Percentiles rank a stretch among this genome's conserved stretches.
Conservation (phyloP, 148 eudicot genomes). For the Oxyria digyna region DNA sequence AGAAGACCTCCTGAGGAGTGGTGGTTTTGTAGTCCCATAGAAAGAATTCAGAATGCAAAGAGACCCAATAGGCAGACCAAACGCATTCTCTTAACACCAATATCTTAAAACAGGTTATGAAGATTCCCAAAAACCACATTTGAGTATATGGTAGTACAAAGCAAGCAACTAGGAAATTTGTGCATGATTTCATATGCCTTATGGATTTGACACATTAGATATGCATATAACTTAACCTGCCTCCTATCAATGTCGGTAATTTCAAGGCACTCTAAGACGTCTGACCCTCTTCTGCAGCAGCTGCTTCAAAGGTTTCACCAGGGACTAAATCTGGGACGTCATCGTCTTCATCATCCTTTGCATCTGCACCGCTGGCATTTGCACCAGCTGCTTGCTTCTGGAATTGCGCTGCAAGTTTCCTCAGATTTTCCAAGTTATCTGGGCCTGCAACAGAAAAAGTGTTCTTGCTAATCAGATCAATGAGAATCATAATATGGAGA, state of each 20-base stretch:
- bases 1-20: too few species aligned
- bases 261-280: not conserved
- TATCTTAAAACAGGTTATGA: not conserved
- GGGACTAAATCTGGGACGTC: slow-evolving; percentile 78
- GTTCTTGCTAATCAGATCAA: not conserved
- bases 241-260: too few species aligned
- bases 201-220: not conserved
- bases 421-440: slow-evolving; percentile 72
- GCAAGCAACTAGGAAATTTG: not conserved
- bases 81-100: not conserved
- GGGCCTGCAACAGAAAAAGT: slow-evolving; percentile 32
- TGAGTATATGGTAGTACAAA: not conserved
- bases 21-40: too few species aligned
- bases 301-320: slow-evolving; percentile 82
- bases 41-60: not conserved
- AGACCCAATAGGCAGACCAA: not conserved
- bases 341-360: slow-evolving; percentile 60
- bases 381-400: slow-evolving; percentile 39
- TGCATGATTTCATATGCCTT: not conserved
- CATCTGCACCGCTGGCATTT: not conserved
- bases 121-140: not conserved
- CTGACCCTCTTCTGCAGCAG: slow-evolving; percentile 67
- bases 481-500: too few species aligned
- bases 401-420: slow-evolving; percentile 64
- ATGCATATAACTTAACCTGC: not conserved